phyloP scores from a whole-genome alignment of 345 rosid species.

The Sisymbrium irio region DNA sequence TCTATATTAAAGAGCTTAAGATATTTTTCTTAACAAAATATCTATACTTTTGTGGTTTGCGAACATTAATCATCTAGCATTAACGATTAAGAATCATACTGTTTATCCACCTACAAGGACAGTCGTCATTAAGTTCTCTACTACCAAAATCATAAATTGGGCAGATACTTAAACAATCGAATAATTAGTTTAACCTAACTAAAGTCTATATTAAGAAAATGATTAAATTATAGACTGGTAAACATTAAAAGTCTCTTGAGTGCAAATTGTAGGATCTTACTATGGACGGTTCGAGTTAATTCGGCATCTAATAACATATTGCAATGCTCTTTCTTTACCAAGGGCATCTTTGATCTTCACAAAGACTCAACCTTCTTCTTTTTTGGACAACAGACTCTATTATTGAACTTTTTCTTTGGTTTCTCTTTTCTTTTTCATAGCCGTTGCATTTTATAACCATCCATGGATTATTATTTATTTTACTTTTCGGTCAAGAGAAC shows the following conservation, averaged over 20 bases:
- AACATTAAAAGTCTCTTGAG: slow-evolving; percentile 1
- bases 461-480: slow-evolving; percentile 16
- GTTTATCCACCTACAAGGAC: neutral
- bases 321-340: slow-evolving; percentile 28
- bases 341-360: slow-evolving; percentile 38
- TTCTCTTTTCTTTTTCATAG: neutral
- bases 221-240: slow-evolving; percentile 17
- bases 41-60: neutral
- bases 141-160: slow-evolving; percentile 17
- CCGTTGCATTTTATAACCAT: slow-evolving; percentile 31
- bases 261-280: slow-evolving; percentile 31
- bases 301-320: slow-evolving; percentile 31
- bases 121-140: slow-evolving; percentile 25
- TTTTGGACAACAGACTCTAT: neutral
- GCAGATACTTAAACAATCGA: slow-evolving; percentile 12
- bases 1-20: neutral
- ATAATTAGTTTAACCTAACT: neutral
- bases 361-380: slow-evolving; percentile 29
- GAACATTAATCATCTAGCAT: slow-evolving; percentile 16
- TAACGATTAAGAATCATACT: slow-evolving; percentile 20
- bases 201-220: neutral
- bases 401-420: no score
- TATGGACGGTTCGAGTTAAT: slow-evolving; percentile 36
- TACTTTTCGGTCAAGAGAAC: slow-evolving; percentile 35
- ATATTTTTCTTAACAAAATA: neutral